phyloP scores from a whole-genome alignment of 2,329 filamentous ascomycete genomes.

The Paraconiothyrium sp. region DNA sequence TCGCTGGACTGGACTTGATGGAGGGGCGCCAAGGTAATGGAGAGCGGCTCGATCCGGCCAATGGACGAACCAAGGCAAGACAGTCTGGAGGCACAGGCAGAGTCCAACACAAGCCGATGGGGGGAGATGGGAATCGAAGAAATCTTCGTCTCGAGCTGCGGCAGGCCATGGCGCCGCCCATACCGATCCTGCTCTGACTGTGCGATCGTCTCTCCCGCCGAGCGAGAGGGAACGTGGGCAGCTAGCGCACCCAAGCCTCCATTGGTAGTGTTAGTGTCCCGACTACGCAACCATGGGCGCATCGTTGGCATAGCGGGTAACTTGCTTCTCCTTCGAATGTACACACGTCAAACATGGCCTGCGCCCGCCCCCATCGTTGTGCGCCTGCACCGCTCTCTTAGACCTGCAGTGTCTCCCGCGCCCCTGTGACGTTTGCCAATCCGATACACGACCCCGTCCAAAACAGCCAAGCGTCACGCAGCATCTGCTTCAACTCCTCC shows the following conservation, averaged over 20 bases:
- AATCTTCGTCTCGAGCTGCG: background rate
- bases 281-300: background rate
- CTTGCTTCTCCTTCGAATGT: conserved; percentile 1
- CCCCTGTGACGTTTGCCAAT: conserved; percentile 13
- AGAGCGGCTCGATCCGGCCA: conserved; percentile 10
- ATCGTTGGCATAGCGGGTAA: background rate
- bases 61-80: background rate
- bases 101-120: background rate
- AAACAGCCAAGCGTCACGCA: conserved; percentile 30
- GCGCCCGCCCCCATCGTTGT: conserved; percentile 10
- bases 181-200: background rate
- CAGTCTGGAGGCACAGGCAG: background rate
- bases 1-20: background rate
- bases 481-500: conserved; percentile 32
- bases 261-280: background rate
- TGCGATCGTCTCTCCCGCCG: background rate
- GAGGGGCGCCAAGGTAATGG: background rate
- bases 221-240: background rate
- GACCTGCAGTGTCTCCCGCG: conserved; percentile 12
- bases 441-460: conserved; percentile 21
- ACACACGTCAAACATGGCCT: conserved; percentile 17
- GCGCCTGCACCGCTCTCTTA: conserved; percentile 22
- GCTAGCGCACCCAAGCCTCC: background rate
- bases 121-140: background rate
- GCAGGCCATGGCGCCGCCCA: background rate